Evolutionary conservation across 805 yeast species (phyloP).

Genomic region (Ogataea pignaliae): DNA sequence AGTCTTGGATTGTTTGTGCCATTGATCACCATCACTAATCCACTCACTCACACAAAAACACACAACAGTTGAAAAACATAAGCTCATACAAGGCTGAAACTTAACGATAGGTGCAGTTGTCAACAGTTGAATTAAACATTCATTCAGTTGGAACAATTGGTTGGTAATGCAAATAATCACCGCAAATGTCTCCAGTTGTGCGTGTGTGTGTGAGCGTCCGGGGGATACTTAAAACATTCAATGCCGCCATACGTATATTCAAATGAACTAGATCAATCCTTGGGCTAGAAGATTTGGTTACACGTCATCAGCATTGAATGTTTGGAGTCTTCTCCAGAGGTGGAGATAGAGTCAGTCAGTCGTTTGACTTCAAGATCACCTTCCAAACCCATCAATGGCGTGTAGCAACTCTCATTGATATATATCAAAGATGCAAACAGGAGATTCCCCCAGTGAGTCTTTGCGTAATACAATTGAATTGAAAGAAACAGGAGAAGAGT

Average conservation of each 20-base stretch:
- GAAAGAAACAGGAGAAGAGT: neutral
- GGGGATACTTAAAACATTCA: too few relatives aligned
- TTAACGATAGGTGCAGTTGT: slow-evolving; percentile 52
- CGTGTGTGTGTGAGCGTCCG: neutral
- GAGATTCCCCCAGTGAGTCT: neutral
- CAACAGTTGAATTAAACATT: slow-evolving; percentile 36
- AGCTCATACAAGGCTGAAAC: slow-evolving; percentile 63
- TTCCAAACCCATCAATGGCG: too few relatives aligned
- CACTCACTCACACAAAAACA: neutral
- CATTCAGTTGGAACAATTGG: slow-evolving; percentile 62
- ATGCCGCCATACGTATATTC: neutral
- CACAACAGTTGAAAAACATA: neutral
- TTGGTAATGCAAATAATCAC: slow-evolving; percentile 45
- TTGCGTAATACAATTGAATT: neutral
- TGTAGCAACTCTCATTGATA: too few relatives aligned
- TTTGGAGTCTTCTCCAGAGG: too few relatives aligned
- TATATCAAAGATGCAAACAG: neutral
- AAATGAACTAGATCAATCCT: neutral
- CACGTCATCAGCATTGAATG: too few relatives aligned
- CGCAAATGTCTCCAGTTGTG: slow-evolving; percentile 20
- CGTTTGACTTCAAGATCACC: too few relatives aligned
- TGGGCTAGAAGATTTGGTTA: too few relatives aligned
- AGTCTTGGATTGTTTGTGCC: neutral
- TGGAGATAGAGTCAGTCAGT: too few relatives aligned
- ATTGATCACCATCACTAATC: too few relatives aligned